These are phyloP conservation scores for Paxillus ammoniavirescens DNA, from an alignment of 768 basidiomycete genomes.

Conservation along the genomic window DNA sequence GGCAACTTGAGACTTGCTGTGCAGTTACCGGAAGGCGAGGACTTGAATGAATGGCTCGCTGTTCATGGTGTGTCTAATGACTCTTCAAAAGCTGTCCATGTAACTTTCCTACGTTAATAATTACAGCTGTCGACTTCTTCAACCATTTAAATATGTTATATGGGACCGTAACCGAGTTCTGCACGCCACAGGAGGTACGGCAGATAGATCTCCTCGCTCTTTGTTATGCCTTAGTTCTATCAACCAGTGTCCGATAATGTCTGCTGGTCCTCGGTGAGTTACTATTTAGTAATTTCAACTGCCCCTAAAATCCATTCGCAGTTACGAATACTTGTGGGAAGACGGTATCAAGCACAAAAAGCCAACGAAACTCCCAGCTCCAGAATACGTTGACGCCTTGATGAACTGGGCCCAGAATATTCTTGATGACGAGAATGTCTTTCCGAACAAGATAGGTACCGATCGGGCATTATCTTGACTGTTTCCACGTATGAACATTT, in stretches of 20 bases:
- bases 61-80: constrained; percentile 74
- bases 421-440: constrained; percentile 88
- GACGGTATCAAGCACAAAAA: constrained; percentile 84
- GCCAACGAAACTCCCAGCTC: constrained; percentile 91
- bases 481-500: neutral
- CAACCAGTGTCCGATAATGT: constrained; percentile 89
- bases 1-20: constrained; percentile 94
- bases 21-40: constrained; percentile 94
- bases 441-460: constrained; percentile 93
- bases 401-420: constrained; percentile 98
- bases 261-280: constrained; percentile 84
- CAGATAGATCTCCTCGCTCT: neutral
- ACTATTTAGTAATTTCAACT: neutral
- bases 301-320: constrained; percentile 30
- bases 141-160: constrained; percentile 99
- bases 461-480: neutral
- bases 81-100: neutral
- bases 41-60: constrained; percentile 98
- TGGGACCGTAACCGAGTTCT: constrained; percentile 97
- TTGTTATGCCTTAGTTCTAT: constrained; percentile 8
- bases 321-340: constrained; percentile 95
- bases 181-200: constrained; percentile 86
- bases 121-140: constrained; percentile 95
- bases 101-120: neutral
- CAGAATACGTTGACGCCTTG: constrained; percentile 94